Percentiles rank a stretch among this genome's conserved stretches.
Conservation (phyloP, 306 rosid genomes). For the Nissolia schottii region DNA sequence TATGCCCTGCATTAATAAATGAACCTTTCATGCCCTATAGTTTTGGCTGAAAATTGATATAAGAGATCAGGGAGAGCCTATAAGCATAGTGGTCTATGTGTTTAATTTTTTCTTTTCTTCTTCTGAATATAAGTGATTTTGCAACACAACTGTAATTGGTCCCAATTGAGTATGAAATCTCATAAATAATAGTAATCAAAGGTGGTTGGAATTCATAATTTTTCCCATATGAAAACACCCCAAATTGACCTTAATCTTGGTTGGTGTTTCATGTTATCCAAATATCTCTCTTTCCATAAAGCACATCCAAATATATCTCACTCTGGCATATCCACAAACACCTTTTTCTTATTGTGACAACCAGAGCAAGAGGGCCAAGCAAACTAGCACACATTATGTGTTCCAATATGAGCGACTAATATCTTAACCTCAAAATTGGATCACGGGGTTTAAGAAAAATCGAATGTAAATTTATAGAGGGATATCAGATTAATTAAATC, state of each 20-base stretch:
- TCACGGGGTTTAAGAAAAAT: not conserved
- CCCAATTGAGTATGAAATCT: conserved; percentile 42
- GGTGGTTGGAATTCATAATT: conserved; percentile 40
- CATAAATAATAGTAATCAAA: conserved; percentile 30
- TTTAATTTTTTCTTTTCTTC: not conserved
- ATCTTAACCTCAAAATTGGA: not conserved
- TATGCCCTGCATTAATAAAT: conserved; percentile 25
- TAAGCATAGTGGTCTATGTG: not conserved
- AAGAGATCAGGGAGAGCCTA: not conserved
- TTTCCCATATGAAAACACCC: not conserved
- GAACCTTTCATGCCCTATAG: not conserved
- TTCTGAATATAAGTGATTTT: not conserved
- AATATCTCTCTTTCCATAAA: conserved; percentile 28
- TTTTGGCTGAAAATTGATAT: conserved; percentile 5
- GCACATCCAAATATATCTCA: conserved; percentile 10
- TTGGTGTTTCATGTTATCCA: conserved; percentile 15
- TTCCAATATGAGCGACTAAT: conserved; percentile 6
- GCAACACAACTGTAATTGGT: conserved; percentile 47
- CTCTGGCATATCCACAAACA: conserved; percentile 19
- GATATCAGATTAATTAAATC: conserved; percentile 13
- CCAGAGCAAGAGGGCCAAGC: not conserved
- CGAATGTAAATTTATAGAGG: conserved; percentile 12
- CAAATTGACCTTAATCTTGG: not conserved
- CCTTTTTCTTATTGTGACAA: conserved; percentile 18
- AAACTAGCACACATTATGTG: not conserved